Evolutionary conservation across 176 grass and related monocot genomes (phyloP), one percentile per base, ranked within the genome.

Genomic region (Oryza punctata): DNA sequence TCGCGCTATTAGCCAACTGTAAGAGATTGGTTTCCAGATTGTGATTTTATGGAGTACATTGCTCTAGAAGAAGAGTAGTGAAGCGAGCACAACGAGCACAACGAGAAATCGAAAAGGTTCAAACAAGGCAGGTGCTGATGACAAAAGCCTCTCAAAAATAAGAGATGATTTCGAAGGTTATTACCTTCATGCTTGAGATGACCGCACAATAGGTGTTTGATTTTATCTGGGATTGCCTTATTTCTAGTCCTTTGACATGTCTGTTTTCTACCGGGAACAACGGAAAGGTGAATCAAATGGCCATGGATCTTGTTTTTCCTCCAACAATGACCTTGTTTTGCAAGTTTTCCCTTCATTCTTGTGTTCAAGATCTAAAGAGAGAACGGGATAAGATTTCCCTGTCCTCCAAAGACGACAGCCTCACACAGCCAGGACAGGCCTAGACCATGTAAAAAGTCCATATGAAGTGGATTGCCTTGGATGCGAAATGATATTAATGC

Each of bases 361-460:
- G 57, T 72, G 65, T 75, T 86, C 75, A 47, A 77, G 78, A 93
- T 86, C 71, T 65, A 69, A 87, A 84, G 84, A 16, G 69, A 77
- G 45, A 69, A 77, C 47, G 60, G 67, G 85, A 79, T 84, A 90
- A 84, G 87, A 93, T 93, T 72, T 61, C 72, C 73, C 78, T 83
- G 85, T 84, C 88, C 44, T 84, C 70, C 65, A 81, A 78, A 81
- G 63, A 84, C 2, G 69, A 87, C 37, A 78, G 63, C 68, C 76
- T 80, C 45, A 1, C 27, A 1, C 25, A 77, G 57, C 33, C 66
- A 18, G 37, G 57, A 60, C 15, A 75, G 12, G 9, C 4, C 19
- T 88, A 88, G 80, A 69, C 74, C 73, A 78, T 69, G 21, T 59
- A 79, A 78, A 69, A 19, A 49, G 54, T 67, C 72, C 69, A 84